A percentile compares a stretch with the other conserved stretches of the same genome.
These are phyloP conservation scores for Camellia lanceoleosa DNA, from an alignment of 148 eudicot genomes.

Conservation along the genomic window DNA sequence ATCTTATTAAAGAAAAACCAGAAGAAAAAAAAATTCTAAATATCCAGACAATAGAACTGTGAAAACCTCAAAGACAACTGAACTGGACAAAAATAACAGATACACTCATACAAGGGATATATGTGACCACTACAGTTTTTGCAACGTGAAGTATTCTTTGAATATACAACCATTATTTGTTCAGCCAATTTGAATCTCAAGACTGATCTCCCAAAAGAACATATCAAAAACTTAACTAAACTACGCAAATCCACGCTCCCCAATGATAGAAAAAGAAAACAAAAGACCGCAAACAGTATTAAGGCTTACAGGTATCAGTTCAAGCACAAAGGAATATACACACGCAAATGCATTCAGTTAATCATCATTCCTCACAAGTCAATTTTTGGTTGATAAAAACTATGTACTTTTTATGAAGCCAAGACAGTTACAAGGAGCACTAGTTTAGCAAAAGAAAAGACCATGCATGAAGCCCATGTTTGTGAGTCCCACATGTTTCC, in stretches of 20 bases:
- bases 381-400: too few relatives aligned
- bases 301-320: too few relatives aligned
- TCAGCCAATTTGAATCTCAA: not conserved
- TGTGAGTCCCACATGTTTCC: too few relatives aligned
- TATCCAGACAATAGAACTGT: not conserved
- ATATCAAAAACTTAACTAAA: not conserved
- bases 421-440: too few relatives aligned
- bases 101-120: not conserved
- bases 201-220: constrained; percentile 1
- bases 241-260: not conserved
- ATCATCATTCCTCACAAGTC: not conserved
- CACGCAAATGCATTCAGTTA: not conserved
- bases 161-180: not conserved
- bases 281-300: not conserved
- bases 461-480: too few relatives aligned
- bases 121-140: not conserved
- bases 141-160: not conserved
- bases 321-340: too few relatives aligned
- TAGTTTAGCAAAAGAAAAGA: too few relatives aligned
- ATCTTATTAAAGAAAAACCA: constrained; percentile 8
- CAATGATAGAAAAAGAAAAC: not conserved
- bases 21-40: not conserved
- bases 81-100: not conserved
- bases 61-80: not conserved
- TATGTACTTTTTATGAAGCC: too few relatives aligned